phyloP scores from a whole-genome alignment of 345 rosid genomes.

The Camelina hispida region DNA sequence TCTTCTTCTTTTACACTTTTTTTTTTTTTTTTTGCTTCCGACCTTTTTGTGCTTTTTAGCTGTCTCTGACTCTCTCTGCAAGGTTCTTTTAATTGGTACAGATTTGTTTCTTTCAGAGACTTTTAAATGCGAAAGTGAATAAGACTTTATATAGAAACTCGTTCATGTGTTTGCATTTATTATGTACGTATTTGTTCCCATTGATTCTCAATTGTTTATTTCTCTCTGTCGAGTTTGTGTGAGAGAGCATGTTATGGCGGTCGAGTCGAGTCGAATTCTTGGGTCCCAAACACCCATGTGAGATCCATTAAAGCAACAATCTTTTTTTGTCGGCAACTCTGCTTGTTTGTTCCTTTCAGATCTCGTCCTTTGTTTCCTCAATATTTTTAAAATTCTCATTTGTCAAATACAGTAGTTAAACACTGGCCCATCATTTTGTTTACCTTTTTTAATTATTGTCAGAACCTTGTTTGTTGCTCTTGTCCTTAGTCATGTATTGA shows the following conservation, averaged over 20 bases:
- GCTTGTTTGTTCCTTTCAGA: conserved; percentile 29
- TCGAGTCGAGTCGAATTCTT: neutral
- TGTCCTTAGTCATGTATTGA: conserved; percentile 5
- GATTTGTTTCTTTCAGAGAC: conserved; percentile 23
- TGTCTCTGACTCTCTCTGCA: conserved; percentile 36
- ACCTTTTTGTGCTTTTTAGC: conserved; percentile 33
- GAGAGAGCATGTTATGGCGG: conserved; percentile 42
- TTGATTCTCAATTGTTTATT: conserved; percentile 17
- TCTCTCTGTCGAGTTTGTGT: conserved; percentile 5
- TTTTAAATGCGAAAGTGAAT: conserved; percentile 37
- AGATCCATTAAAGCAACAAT: conserved; percentile 38
- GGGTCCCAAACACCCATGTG: conserved; percentile 44
- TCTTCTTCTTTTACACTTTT: neutral
- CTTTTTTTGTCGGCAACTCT: conserved; percentile 38
- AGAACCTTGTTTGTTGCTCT: conserved; percentile 23
- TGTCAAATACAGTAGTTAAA: conserved; percentile 12
- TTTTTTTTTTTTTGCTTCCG: neutral
- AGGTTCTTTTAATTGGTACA: neutral
- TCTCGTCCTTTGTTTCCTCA: conserved; percentile 40
- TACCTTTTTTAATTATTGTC: conserved; percentile 13
- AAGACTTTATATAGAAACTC: conserved; percentile 14
- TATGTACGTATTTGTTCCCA: neutral
- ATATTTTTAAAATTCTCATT: neutral
- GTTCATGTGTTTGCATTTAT: conserved; percentile 43
- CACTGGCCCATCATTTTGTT: conserved; percentile 40